phyloP scores from a whole-genome alignment of 176 grass and related monocot species.

The Oryza meyeriana region DNA sequence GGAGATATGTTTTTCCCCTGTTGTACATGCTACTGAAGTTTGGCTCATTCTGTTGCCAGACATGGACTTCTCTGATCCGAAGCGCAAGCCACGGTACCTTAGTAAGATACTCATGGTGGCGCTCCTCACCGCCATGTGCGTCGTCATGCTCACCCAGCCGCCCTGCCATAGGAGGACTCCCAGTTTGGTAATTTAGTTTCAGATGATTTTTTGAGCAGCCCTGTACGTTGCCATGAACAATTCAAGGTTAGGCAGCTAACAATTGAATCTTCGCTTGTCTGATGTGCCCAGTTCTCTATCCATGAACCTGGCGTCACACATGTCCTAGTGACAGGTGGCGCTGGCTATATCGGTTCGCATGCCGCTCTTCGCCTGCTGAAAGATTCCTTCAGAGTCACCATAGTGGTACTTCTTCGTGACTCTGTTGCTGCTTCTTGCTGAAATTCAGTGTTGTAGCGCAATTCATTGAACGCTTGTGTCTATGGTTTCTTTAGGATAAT shows the following conservation, averaged over 20 bases:
- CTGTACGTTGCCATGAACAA: background rate
- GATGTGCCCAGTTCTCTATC: slow-evolving; percentile 62
- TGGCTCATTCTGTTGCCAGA: slow-evolving; percentile 33
- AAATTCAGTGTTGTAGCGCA: background rate
- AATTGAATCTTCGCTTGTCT: background rate
- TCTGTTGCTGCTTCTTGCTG: background rate
- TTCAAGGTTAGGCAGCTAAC: background rate
- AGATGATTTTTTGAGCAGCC: background rate
- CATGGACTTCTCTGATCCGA: slow-evolving; percentile 83
- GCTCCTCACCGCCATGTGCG: slow-evolving; percentile 72
- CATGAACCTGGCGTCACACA: slow-evolving; percentile 75
- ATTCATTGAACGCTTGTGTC: background rate
- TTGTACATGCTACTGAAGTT: background rate
- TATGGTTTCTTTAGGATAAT: slow-evolving; percentile 50
- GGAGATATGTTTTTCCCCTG: background rate
- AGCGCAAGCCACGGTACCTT: slow-evolving; percentile 60
- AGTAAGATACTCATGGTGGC: slow-evolving; percentile 67
- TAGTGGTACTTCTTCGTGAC: slow-evolving; percentile 46
- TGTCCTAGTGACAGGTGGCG: slow-evolving; percentile 80
- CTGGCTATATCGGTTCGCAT: slow-evolving; percentile 89
- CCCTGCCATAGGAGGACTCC: slow-evolving; percentile 52
- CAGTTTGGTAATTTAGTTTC: slow-evolving; percentile 45
- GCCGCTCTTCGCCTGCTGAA: slow-evolving; percentile 71
- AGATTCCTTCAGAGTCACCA: slow-evolving; percentile 88
- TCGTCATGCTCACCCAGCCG: slow-evolving; percentile 78